phyloP scores from a whole-genome alignment of 148 eudicot genomes.

The Amaranthus palmeri region DNA sequence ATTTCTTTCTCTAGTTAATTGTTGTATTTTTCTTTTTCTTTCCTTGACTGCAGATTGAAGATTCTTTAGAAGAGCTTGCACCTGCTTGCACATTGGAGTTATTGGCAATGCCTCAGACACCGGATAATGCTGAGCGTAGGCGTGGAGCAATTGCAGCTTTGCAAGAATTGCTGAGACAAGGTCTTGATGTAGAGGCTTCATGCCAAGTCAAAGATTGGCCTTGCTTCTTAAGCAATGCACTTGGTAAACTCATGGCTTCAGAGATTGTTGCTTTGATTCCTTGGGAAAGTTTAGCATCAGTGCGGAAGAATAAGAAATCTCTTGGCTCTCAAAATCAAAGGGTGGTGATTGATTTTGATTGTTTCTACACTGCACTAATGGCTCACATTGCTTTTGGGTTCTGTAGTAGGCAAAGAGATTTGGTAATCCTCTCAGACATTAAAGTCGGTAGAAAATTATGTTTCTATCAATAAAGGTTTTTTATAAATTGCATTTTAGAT shows the following conservation, averaged over 20 bases:
- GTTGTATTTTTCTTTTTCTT: constrained; percentile 12
- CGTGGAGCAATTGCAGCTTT: constrained; percentile 85
- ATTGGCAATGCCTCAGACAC: constrained; percentile 72
- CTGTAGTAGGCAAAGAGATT: constrained; percentile 70
- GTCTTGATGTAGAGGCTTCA: constrained; percentile 75
- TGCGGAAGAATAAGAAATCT: constrained; percentile 87
- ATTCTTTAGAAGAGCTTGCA: constrained; percentile 87
- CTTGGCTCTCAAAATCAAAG: constrained; percentile 91
- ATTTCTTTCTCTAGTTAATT: background rate
- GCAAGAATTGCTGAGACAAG: constrained; percentile 86
- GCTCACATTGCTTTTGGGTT: constrained; percentile 93
- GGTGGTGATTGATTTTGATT: constrained; percentile 72
- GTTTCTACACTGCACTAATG: constrained; percentile 67
- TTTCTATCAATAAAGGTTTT: background rate
- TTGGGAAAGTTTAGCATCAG: constrained; percentile 82
- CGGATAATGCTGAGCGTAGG: constrained; percentile 86
- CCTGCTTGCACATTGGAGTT: constrained; percentile 95
- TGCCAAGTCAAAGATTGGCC: constrained; percentile 95
- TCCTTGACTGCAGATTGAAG: constrained; percentile 63
- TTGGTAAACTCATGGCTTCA: constrained; percentile 70
- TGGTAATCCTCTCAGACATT: constrained; percentile 50
- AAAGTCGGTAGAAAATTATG: background rate
- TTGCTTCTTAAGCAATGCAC: constrained; percentile 75
- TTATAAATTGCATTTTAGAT: background rate
- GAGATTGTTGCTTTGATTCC: constrained; percentile 92